Evolutionary conservation across 176 grass and related monocot species (phyloP), one percentile per base, ranked within the genome.

Genomic region (Bromus sterilis): DNA sequence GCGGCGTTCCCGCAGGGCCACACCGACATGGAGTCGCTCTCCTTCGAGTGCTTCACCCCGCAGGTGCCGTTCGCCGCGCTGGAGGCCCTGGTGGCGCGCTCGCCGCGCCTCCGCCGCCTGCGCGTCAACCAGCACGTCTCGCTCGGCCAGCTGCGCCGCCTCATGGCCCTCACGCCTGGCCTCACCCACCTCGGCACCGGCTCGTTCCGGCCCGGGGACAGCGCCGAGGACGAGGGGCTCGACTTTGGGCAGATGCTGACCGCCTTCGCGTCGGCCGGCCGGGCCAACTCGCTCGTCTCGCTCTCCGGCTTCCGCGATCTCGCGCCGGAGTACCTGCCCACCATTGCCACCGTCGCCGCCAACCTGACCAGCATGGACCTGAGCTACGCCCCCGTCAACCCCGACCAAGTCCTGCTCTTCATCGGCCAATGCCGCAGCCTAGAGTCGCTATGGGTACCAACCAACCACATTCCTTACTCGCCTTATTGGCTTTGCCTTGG

Each of bases 231-330:
- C 10, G 56, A 78, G 56, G 91, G 78, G 23, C 15, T 93, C 42
- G 90, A 84, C n/a, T 34, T 83, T 4, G 73, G 53, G 3, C 84
- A 95, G 23, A 46, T 99, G 36, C 7, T 44, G 41, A 21, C 73
- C 2, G 72, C 89, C 25, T 95, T 93, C 72, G 57, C 31, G 3
- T 59, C 88, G 44, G 78, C 78, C 8, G 63, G 42, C 4, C 55
- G 71, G 57, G 84, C 75, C 13, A 76, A 23, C 63, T 79, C 84
- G 25, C 88, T 99, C 5, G 76, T 87, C n/a, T 99, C 88, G 25
- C 83, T 99, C 6, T 99, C 96, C 7, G 96, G 96, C 30, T 99
- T 99, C 75, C 89, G 91, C n/a, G 79, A 85, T 10, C 61, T 88
- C 43, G 91, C 83, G 36, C 89, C 85, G 8, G 91, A 95, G 85